Conservation (phyloP, 352 stramenopile species). For the Pythium diclinum region DNA sequence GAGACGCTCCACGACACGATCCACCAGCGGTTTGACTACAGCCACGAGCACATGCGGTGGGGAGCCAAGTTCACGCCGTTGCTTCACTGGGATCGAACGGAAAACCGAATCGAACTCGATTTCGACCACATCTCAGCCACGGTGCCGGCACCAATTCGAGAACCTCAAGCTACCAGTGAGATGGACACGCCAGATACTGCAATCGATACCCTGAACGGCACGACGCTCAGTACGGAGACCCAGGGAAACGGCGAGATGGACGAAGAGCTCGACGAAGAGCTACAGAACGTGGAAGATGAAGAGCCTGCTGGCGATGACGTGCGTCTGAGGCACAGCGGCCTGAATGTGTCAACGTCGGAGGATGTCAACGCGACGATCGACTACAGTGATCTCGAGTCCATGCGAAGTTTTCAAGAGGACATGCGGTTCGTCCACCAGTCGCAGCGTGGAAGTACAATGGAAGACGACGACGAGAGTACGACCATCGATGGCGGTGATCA, state of each 20-base stretch:
- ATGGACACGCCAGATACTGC: not conserved
- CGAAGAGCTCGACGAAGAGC: slow-evolving; percentile 2
- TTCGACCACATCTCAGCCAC: slow-evolving; percentile 43
- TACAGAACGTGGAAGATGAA: slow-evolving; percentile 10
- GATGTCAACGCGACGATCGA: slow-evolving; percentile 6
- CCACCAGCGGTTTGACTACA: slow-evolving; percentile 53
- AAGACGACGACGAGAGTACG: not conserved
- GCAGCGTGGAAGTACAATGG: not conserved
- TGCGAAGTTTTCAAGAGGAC: slow-evolving; percentile 17
- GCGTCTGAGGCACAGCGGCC: not conserved
- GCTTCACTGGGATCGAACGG: slow-evolving; percentile 36
- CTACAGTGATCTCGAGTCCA: slow-evolving; percentile 28
- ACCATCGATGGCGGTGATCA: not conserved
- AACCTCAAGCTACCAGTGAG: not conserved
- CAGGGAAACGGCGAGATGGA: slow-evolving; percentile 13
- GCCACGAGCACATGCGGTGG: slow-evolving; percentile 39
- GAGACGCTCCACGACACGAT: slow-evolving; percentile 62
- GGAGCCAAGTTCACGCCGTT: slow-evolving; percentile 38
- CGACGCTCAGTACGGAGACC: slow-evolving; percentile 11
- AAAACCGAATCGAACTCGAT: slow-evolving; percentile 39
- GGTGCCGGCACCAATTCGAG: slow-evolving; percentile 17
- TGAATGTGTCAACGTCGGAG: not conserved
- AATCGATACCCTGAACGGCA: not conserved
- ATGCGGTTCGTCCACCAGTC: not conserved
- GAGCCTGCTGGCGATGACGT: not conserved